A percentile compares a stretch with the other conserved stretches of the same genome.
Conservation (phyloP, 2,329 filamentous ascomycete species). For the Tolypocladium paradoxum region DNA sequence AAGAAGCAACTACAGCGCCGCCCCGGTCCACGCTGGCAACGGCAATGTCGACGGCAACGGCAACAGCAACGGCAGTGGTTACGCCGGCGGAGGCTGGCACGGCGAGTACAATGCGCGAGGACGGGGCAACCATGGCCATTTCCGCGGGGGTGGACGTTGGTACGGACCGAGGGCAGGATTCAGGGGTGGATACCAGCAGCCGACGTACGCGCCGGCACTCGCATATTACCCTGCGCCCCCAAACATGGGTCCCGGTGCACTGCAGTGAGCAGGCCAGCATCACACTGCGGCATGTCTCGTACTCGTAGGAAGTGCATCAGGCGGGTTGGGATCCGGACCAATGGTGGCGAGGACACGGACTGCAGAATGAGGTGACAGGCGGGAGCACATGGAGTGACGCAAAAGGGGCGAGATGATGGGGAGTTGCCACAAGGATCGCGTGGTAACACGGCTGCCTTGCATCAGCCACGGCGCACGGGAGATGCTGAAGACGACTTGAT, state of each 20-base stretch:
- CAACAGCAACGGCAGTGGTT: neutral
- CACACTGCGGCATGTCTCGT: too few species aligned
- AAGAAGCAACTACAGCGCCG: slow-evolving; percentile 1
- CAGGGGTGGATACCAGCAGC: neutral
- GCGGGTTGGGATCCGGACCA: neutral
- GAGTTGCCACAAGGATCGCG: neutral
- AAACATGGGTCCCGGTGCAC: neutral
- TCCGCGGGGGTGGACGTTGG: slow-evolving; percentile 2
- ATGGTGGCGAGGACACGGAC: neutral
- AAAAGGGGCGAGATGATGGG: neutral
- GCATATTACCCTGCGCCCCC: neutral
- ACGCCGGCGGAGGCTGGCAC: slow-evolving; percentile 3
- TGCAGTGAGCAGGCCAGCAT: neutral
- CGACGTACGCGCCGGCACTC: neutral
- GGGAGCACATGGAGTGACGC: neutral
- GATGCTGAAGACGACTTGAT: neutral
- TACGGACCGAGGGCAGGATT: neutral
- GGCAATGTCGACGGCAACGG: too few species aligned
- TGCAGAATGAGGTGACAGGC: neutral
- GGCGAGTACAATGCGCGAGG: slow-evolving; percentile 8
- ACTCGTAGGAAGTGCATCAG: neutral
- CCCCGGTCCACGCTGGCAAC: neutral
- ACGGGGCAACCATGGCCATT: slow-evolving; percentile 5
- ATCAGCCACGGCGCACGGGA: neutral
- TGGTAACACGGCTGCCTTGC: neutral